Evolutionary conservation across 2,329 filamentous ascomycete genomes (phyloP).

Genomic region (Fusarium heterosporum): DNA sequence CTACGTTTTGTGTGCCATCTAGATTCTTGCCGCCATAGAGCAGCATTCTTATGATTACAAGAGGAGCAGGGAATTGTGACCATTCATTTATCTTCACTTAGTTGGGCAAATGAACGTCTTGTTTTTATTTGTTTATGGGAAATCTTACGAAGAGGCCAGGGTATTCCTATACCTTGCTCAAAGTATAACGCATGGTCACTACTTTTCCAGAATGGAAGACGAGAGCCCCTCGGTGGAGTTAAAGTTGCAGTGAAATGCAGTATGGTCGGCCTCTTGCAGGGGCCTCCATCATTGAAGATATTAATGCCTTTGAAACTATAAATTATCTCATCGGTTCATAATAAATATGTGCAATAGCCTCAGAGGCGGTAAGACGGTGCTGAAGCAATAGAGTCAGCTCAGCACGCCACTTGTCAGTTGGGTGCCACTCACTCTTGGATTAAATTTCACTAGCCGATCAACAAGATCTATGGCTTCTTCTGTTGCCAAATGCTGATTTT

Average conservation of each 20-base stretch:
- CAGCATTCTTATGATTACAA: no score
- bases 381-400: background rate
- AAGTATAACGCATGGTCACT: no score
- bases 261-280: background rate
- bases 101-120: no score
- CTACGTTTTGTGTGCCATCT: no score
- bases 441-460: constrained; percentile 93
- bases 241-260: background rate
- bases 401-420: accelerated
- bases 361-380: constrained; percentile 6
- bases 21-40: no score
- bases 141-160: no score
- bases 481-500: constrained; percentile 94
- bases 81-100: no score
- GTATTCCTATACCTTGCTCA: no score
- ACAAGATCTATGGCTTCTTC: constrained; percentile 97
- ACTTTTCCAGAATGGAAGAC: background rate
- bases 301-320: background rate
- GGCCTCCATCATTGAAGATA: background rate
- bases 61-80: no score
- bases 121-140: no score
- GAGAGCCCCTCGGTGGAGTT: background rate
- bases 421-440: constrained; percentile 80
- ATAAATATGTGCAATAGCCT: constrained; percentile 12
- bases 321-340: background rate